Evolutionary conservation across 345 rosid species (phyloP), one percentile per base, ranked within the genome.

Genomic region (Lagerstroemia speciosa): DNA sequence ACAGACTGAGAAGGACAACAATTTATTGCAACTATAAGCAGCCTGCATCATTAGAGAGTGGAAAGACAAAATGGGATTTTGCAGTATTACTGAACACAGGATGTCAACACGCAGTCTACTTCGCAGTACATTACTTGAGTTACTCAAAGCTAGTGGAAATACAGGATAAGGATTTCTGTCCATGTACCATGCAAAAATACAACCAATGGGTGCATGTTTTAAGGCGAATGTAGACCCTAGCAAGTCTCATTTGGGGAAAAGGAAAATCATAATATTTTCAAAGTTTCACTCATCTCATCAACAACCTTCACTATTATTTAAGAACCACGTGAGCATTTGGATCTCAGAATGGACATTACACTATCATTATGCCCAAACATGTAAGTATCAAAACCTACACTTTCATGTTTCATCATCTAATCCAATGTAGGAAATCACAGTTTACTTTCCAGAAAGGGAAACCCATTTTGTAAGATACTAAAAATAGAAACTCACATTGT

Each of bases 1-100:
- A 89, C 90, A 80, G 92, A 83, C 96, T 89, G 88, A 26, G 8
- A 22, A 22, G 20, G 4, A 37, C 20, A 34, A 22, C 17, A 33
- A 64, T 20, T 64, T 40, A 64, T 22, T 64, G 43, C 29, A 22
- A 34, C 40, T 17, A 31, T 34, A 53, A 53, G 60, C 29, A 48
- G 17, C 24, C 53, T 48, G 53, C 53, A 48, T n/a, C 53, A 48
- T 17, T 48, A 20, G 24, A 20, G 24, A 48, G 4, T 48, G 53
- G 22, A 48, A 48, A 20, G 3, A 48, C 53, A 12, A 4, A 3
- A 48, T 20, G 17, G 17, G 4, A 48, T 48, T 53, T 53, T 53
- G 60, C 29, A 26, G 24, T 50, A 50, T 50, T 22, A 50, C 3
- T 24, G 5, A 50, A 26, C 12, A 7, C 15, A 41, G 46, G 14